Percentiles rank a stretch among this genome's conserved stretches.
These are phyloP conservation scores for Alternaria dauci DNA, from an alignment of 2,329 filamentous ascomycete species.

Conservation along the genomic window DNA sequence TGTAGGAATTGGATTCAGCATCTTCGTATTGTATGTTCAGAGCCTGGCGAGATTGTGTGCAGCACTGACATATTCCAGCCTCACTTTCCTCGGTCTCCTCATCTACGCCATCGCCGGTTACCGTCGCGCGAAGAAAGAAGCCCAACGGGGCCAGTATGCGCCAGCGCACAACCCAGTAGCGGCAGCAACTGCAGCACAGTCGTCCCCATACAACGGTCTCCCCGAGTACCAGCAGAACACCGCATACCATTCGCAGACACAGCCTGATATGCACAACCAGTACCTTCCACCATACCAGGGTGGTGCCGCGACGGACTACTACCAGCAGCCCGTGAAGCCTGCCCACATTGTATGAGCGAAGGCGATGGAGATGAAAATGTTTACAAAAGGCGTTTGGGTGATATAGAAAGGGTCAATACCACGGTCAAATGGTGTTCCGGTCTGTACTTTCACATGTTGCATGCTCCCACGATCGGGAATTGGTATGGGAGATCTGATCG, in stretches of 20 bases:
- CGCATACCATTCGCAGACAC: constrained; percentile 36
- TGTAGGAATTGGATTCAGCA: constrained; percentile 36
- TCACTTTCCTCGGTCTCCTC: constrained; percentile 50
- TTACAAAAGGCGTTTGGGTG: constrained; percentile 2
- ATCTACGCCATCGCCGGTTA: constrained; percentile 51
- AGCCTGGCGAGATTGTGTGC: background rate
- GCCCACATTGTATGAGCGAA: constrained; percentile 36
- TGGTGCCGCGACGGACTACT: constrained; percentile 32
- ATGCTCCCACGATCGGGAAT: background rate
- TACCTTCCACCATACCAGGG: constrained; percentile 31
- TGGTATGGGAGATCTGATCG: background rate
- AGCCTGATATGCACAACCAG: constrained; percentile 25
- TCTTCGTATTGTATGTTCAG: constrained; percentile 47
- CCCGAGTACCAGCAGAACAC: constrained; percentile 35
- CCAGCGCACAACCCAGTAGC: constrained; percentile 42
- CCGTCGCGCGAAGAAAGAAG: constrained; percentile 48
- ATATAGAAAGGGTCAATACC: background rate
- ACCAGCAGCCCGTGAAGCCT: constrained; percentile 38
- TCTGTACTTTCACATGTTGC: background rate
- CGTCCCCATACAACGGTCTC: constrained; percentile 27
- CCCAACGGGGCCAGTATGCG: constrained; percentile 44
- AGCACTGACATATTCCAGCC: constrained; percentile 32
- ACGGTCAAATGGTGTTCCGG: background rate
- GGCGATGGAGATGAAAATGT: background rate
- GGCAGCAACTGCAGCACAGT: constrained; percentile 21